Evolutionary conservation across 176 grass and related monocot species (phyloP).

Genomic region (Carex cristatella): DNA sequence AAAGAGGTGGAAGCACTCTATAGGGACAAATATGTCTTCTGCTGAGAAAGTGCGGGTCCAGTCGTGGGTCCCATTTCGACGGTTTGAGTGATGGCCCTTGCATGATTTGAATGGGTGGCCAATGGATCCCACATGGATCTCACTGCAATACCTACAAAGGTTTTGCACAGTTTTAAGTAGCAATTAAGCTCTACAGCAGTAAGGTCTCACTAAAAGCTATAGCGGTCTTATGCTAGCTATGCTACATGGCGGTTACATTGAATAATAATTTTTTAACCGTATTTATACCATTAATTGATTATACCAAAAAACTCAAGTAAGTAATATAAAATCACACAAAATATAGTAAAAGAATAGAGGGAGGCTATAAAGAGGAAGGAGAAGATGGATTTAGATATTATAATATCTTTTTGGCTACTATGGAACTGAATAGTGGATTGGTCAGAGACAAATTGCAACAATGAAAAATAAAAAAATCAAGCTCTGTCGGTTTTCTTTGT

Average conservation of each 20-base stretch:
- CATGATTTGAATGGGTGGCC: slow-evolving; percentile 85
- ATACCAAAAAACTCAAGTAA: not conserved
- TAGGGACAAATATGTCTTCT: slow-evolving; percentile 69
- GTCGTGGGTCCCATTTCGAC: slow-evolving; percentile 68
- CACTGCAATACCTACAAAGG: slow-evolving; percentile 64
- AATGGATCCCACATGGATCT: slow-evolving; percentile 69
- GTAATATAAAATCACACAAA: not conserved
- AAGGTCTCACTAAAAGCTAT: not conserved
- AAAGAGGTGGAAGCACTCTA: slow-evolving; percentile 75
- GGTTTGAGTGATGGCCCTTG: slow-evolving; percentile 52
- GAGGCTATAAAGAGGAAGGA: not conserved
- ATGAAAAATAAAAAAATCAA: not conserved
- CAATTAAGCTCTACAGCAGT: not conserved
- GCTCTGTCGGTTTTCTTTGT: not conserved
- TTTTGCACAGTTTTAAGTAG: not conserved
- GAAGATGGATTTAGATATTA: not conserved
- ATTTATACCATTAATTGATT: not conserved
- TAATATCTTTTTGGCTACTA: not conserved
- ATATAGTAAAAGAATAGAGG: not conserved
- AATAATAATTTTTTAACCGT: not conserved
- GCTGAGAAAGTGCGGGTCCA: slow-evolving; percentile 53
- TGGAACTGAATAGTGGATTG: not conserved
- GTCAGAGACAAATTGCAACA: not conserved
- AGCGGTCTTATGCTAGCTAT: not conserved
- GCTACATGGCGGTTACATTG: not conserved